These are phyloP conservation scores for Chlorella sp. DNA, from an alignment of 139 green algal species.

Conservation along the genomic window DNA sequence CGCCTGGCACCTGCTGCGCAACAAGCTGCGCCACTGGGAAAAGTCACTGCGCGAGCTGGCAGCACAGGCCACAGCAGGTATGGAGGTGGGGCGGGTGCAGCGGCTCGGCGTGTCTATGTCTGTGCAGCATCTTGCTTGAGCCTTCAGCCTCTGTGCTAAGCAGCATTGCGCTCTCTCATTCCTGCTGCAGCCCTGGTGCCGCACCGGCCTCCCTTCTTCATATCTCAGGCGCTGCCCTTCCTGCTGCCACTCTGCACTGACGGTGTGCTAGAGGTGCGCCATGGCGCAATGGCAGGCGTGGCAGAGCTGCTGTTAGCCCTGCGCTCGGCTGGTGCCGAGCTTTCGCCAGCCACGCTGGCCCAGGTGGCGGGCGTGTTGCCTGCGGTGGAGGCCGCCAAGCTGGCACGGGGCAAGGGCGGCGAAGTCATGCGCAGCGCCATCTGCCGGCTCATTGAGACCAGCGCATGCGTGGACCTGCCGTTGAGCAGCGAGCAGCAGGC, in stretches of 20 bases:
- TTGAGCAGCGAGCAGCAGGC: conserved; percentile 45
- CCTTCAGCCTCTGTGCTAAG: background rate
- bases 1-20: conserved; percentile 74
- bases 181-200: conserved; percentile 62
- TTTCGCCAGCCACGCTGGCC: background rate
- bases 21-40: conserved; percentile 94
- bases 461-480: conserved; percentile 32
- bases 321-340: background rate
- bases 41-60: conserved; percentile 77
- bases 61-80: conserved; percentile 62
- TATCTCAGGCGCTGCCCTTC: conserved; percentile 39
- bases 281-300: conserved; percentile 82
- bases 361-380: conserved; percentile 48
- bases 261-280: conserved; percentile 66
- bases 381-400: conserved; percentile 65
- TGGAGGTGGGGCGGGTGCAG: background rate
- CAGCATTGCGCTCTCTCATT: background rate
- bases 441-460: conserved; percentile 51
- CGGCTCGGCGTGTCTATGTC: background rate
- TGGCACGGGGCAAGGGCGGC: conserved; percentile 90
- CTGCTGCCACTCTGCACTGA: conserved; percentile 59
- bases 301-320: conserved; percentile 77
- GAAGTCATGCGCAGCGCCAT: conserved; percentile 87
- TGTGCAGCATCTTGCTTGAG: background rate
- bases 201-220: conserved; percentile 36